Evolutionary conservation across 352 stramenopile species (phyloP).

Genomic region (Pythium oligandrum): DNA sequence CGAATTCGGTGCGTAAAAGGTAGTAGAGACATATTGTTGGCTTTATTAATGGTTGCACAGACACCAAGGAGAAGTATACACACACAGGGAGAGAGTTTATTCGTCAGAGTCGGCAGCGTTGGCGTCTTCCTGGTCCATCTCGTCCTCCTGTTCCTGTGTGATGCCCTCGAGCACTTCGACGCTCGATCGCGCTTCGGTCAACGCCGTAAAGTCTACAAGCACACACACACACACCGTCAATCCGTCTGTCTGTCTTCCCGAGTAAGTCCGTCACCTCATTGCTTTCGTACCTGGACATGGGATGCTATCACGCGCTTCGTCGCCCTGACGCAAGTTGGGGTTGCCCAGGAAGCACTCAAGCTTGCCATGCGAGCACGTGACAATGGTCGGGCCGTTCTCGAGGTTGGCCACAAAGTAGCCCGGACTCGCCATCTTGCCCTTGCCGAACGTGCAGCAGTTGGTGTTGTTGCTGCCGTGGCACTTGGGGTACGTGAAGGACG

Average conservation of each 20-base stretch:
- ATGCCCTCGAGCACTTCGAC: conserved; percentile 18
- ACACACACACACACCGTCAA: background rate
- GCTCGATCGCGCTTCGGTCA: conserved; percentile 48
- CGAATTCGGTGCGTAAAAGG: conserved; percentile 1
- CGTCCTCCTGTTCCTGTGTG: background rate
- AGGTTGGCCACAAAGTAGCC: conserved; percentile 52
- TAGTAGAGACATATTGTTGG: background rate
- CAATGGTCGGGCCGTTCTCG: conserved; percentile 41
- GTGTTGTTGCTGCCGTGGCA: conserved; percentile 29
- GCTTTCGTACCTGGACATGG: conserved; percentile 38
- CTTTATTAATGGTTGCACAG: too few relatives aligned
- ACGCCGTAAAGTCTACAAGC: conserved; percentile 41
- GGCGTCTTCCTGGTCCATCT: too few relatives aligned
- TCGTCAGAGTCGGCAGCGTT: background rate
- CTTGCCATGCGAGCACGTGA: conserved; percentile 51
- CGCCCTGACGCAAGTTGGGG: conserved; percentile 39
- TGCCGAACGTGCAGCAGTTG: conserved; percentile 53
- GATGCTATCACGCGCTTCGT: conserved; percentile 30
- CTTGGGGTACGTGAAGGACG: conserved; percentile 42
- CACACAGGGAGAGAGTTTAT: background rate
- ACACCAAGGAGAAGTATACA: background rate
- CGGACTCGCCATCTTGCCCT: conserved; percentile 47
- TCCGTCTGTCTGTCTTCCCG: background rate
- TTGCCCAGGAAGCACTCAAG: conserved; percentile 60
- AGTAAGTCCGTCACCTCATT: background rate